Conservation (phyloP, 2,329 filamentous ascomycete genomes). For the Aureobasidium sp. region DNA sequence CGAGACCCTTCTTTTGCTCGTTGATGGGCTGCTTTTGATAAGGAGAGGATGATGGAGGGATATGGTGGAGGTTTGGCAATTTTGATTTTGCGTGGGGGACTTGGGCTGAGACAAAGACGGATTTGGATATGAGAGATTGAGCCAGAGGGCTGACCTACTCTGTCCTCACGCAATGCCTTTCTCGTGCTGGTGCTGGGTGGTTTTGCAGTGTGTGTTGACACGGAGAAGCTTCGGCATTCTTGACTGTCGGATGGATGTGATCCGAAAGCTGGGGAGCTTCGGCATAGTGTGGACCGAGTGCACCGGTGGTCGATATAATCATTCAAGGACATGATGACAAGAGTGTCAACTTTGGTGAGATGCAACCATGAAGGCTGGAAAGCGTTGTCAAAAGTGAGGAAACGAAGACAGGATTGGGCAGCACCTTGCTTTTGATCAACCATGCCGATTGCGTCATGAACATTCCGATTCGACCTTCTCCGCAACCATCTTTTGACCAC, state of each 20-base stretch:
- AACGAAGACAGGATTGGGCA: neutral
- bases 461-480: neutral
- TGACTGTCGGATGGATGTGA: neutral
- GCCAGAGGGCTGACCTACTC: too few species aligned
- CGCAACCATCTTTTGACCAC: neutral
- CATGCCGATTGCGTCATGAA: neutral
- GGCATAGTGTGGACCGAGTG: neutral
- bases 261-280: neutral
- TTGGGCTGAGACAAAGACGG: too few species aligned
- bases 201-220: neutral
- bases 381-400: neutral
- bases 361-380: too few species aligned
- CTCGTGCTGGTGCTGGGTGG: neutral
- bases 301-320: too few species aligned
- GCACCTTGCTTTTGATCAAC: neutral
- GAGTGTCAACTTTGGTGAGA: too few species aligned
- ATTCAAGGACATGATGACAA: too few species aligned
- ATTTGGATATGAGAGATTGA: too few species aligned
- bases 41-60: too few species aligned
- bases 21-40: neutral
- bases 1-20: slow-evolving; percentile 4
- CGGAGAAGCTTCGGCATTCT: neutral
- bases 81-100: too few species aligned
- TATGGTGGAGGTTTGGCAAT: neutral
- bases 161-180: too few species aligned